Evolutionary conservation across 495 filamentous ascomycete species (phyloP).

Genomic region (Aspergillus cavernicola): DNA sequence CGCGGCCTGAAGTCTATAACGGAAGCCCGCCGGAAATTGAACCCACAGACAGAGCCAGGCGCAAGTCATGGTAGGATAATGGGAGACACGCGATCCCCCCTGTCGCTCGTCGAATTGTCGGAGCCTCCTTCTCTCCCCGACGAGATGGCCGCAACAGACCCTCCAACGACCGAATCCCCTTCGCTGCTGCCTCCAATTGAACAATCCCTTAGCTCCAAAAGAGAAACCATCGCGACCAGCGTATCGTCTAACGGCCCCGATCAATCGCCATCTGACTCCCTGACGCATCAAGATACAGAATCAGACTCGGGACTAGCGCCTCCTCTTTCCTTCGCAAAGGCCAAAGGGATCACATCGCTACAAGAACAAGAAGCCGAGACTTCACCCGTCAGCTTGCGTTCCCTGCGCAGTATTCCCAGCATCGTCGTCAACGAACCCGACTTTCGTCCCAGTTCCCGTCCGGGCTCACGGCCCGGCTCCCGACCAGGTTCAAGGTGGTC

Average conservation of each 20-base stretch:
- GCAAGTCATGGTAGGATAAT: constrained; percentile 45
- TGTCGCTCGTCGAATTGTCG: constrained; percentile 29
- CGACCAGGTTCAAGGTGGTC: constrained; percentile 40
- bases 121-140: constrained; percentile 30
- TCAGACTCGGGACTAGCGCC: constrained; percentile 10
- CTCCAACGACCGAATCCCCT: constrained; percentile 27
- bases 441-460: constrained; percentile 37
- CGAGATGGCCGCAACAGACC: constrained; percentile 23
- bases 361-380: constrained; percentile 13
- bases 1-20: not conserved
- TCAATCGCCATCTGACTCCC: constrained; percentile 20
- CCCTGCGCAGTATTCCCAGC: constrained; percentile 40
- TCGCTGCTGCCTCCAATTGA: constrained; percentile 29
- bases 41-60: not conserved
- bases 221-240: constrained; percentile 27
- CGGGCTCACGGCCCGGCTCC: constrained; percentile 26
- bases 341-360: constrained; percentile 3
- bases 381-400: constrained; percentile 24
- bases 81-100: constrained; percentile 32
- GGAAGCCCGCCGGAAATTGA: not conserved
- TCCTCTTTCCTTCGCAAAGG: constrained; percentile 1
- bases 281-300: constrained; percentile 12
- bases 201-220: constrained; percentile 24
- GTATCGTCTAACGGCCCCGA: constrained; percentile 23
- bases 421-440: constrained; percentile 41